Conservation (phyloP, 345 rosid species). For the Linum lewisii region DNA sequence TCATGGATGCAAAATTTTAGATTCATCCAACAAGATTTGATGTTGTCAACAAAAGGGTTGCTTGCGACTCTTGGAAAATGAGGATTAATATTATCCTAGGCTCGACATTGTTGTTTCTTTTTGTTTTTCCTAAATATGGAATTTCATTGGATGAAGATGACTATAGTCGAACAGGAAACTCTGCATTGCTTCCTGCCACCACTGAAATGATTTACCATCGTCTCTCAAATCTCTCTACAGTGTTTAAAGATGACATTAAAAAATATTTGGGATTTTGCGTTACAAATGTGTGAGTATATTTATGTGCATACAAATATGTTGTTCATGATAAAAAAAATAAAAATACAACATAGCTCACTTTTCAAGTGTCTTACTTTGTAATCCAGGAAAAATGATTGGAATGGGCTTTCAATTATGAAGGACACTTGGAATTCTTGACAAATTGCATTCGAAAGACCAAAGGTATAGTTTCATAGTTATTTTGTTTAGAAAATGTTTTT, state of each 20-base stretch:
- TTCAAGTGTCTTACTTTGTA: too few relatives aligned
- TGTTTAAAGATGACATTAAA: conserved; percentile 34
- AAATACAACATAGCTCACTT: too few relatives aligned
- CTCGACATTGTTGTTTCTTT: conserved; percentile 24
- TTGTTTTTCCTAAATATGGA: conserved; percentile 20
- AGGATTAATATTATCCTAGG: conserved; percentile 21
- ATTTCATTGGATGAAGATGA: conserved; percentile 44
- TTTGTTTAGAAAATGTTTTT: not conserved
- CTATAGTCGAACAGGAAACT: conserved; percentile 45
- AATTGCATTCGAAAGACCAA: conserved; percentile 56
- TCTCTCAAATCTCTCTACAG: conserved; percentile 42
- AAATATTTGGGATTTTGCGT: conserved; percentile 49
- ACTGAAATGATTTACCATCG: conserved; percentile 41
- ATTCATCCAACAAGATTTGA: conserved; percentile 5
- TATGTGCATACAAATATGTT: not conserved
- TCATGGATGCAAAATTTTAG: conserved; percentile 8
- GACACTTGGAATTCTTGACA: conserved; percentile 44
- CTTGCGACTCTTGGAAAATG: not conserved
- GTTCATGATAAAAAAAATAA: not conserved
- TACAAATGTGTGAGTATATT: conserved; percentile 51
- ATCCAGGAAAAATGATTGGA: conserved; percentile 63
- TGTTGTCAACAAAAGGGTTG: not conserved
- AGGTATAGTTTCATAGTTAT: conserved; percentile 49
- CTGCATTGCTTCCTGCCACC: conserved; percentile 34
- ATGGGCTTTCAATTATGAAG: conserved; percentile 62